Percentiles rank a stretch among this genome's conserved stretches.
Evolutionary conservation across 2,329 filamentous ascomycete genomes (phyloP).

Genomic region (Xylaria digitata): DNA sequence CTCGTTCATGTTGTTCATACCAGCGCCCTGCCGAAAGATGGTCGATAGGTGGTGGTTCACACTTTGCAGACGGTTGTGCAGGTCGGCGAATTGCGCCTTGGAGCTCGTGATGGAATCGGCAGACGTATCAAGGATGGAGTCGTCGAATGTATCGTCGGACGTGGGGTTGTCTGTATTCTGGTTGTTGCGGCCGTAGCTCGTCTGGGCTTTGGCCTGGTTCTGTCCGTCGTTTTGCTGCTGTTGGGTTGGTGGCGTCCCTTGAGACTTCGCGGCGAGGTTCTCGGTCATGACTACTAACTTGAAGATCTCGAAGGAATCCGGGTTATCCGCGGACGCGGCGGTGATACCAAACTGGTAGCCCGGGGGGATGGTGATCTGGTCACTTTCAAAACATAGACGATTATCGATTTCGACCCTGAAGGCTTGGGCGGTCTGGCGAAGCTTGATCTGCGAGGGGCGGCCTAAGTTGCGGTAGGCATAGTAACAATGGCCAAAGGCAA

Average conservation of each 20-base stretch:
- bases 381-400: constrained; percentile 82
- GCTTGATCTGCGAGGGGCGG: constrained; percentile 79
- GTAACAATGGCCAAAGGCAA: constrained; percentile 93
- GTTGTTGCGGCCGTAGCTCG: constrained; percentile 44
- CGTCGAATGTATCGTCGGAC: constrained; percentile 52
- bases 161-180: constrained; percentile 34
- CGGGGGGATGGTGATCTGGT: constrained; percentile 79
- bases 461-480: constrained; percentile 93
- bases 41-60: constrained; percentile 75
- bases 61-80: constrained; percentile 84
- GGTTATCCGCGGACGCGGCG: constrained; percentile 87
- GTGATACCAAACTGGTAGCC: constrained; percentile 90
- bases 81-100: constrained; percentile 78
- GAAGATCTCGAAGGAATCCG: constrained; percentile 94
- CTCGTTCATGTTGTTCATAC: constrained; percentile 63
- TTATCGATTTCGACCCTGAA: constrained; percentile 87
- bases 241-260: constrained; percentile 48
- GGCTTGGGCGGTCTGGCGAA: constrained; percentile 71
- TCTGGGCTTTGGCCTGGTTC: constrained; percentile 47
- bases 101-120: constrained; percentile 62
- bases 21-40: constrained; percentile 68
- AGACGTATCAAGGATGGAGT: constrained; percentile 59
- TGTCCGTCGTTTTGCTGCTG: constrained; percentile 51
- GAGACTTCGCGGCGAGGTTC: constrained; percentile 50
- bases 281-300: constrained; percentile 81